Percentiles rank a stretch among this genome's conserved stretches.
phyloP scores from a whole-genome alignment of 2,329 filamentous ascomycete species.

The Colletotrichum tropicale region DNA sequence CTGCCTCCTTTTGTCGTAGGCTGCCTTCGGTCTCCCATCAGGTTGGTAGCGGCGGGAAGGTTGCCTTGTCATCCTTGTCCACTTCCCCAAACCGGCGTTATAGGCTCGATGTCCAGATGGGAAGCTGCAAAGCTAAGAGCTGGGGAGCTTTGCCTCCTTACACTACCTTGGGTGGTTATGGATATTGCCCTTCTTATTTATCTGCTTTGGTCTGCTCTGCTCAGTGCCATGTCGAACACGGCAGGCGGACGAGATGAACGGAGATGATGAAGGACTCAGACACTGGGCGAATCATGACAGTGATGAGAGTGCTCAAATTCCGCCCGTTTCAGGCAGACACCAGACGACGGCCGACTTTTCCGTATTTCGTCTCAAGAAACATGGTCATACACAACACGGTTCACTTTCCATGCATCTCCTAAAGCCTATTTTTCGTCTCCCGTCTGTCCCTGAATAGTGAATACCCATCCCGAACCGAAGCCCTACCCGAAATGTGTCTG shows the following conservation, averaged over 20 bases:
- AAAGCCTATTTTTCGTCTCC: not conserved
- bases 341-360: constrained; percentile 4
- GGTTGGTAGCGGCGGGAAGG: constrained; percentile 14
- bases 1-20: not conserved
- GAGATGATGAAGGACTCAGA: not conserved
- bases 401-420: not conserved
- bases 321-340: constrained; percentile 8
- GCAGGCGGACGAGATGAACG: not conserved
- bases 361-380: not conserved
- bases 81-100: not conserved
- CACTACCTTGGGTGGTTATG: no score
- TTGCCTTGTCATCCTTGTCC: not conserved
- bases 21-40: constrained; percentile 8
- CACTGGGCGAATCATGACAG: not conserved
- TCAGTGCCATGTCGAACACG: not conserved
- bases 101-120: not conserved
- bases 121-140: not conserved
- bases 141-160: not conserved
- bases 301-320: not conserved
- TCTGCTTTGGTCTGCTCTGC: not conserved
- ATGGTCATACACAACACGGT: not conserved
- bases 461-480: not conserved
- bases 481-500: not conserved
- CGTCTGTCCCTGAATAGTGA: not conserved
- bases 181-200: not conserved